Evolutionary conservation across 2,329 filamentous ascomycete genomes (phyloP).

Genomic region (Venturia asperata): DNA sequence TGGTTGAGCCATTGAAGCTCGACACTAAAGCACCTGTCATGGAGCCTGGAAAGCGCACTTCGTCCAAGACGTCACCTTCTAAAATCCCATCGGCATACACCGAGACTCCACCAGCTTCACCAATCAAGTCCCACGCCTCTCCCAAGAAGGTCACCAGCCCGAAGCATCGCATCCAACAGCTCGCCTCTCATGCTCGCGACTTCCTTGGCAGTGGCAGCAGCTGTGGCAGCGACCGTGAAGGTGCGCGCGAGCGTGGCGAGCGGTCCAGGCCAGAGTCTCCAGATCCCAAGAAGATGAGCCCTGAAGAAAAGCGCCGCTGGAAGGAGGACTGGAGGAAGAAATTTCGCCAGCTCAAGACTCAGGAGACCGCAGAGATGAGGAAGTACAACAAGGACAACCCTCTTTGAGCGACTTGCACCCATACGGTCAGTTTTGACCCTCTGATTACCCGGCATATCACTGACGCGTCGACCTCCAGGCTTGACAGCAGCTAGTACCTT

Average conservation of each 20-base stretch:
- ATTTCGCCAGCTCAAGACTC: constrained; percentile 24
- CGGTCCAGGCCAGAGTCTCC: constrained; percentile 23
- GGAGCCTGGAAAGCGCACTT: constrained; percentile 6
- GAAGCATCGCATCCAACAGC: constrained; percentile 14
- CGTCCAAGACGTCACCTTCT: background rate
- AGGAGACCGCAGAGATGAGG: constrained; percentile 13
- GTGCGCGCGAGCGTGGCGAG: constrained; percentile 39
- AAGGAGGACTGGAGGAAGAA: constrained; percentile 31
- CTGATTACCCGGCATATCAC: background rate
- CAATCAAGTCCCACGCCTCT: constrained; percentile 26
- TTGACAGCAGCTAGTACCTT: background rate
- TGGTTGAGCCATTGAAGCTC: constrained; percentile 23
- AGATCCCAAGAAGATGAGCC: constrained; percentile 27
- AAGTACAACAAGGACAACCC: constrained; percentile 17
- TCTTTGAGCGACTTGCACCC: background rate
- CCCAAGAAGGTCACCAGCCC: constrained; percentile 23
- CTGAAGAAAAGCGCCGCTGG: constrained; percentile 32
- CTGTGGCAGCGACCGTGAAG: constrained; percentile 41
- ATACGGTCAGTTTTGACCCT: background rate
- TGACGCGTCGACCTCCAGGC: background rate
- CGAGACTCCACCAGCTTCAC: constrained; percentile 24
- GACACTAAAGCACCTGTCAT: constrained; percentile 16
- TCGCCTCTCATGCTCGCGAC: constrained; percentile 27
- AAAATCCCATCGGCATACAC: background rate
- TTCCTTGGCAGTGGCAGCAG: constrained; percentile 40